These are phyloP conservation scores for Emmonsia crescens DNA, from an alignment of 2,329 filamentous ascomycete genomes.

Conservation along the genomic window DNA sequence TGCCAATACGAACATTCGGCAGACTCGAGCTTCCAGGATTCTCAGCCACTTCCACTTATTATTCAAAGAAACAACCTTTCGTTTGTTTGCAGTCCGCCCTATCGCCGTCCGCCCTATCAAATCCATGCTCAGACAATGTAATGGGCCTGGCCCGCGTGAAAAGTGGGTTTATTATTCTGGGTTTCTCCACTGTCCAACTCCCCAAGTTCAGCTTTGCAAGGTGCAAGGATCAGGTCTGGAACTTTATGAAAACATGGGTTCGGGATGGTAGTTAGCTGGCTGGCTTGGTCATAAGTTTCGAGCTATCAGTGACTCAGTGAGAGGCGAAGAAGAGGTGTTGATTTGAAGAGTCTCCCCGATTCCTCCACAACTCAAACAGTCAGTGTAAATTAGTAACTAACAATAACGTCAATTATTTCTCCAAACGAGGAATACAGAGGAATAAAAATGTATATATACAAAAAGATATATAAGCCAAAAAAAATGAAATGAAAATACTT, in stretches of 20 bases:
- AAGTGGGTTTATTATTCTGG: background rate
- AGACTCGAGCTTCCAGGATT: background rate
- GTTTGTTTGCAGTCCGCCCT: background rate
- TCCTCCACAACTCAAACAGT: too few species aligned
- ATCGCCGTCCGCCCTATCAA: background rate
- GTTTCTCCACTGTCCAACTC: too few species aligned
- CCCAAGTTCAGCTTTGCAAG: background rate
- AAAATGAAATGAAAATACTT: slow-evolving; percentile 5
- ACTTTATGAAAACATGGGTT: background rate
- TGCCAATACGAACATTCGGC: background rate
- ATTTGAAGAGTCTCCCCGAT: too few species aligned
- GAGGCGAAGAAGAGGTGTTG: too few species aligned
- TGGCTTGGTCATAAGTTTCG: too few species aligned
- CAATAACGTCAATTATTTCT: too few species aligned
- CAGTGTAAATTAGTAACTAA: too few species aligned
- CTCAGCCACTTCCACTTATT: background rate
- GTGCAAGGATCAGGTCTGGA: background rate
- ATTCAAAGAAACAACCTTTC: background rate
- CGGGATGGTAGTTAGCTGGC: too few species aligned
- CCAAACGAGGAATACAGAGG: too few species aligned
- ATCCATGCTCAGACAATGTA: background rate
- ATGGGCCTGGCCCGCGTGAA: background rate
- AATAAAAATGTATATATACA: background rate
- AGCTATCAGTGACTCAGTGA: too few species aligned
- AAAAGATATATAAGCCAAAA: background rate